Evolutionary conservation across 2,329 filamentous ascomycete species (phyloP).

Genomic region (Penicillium sp.): DNA sequence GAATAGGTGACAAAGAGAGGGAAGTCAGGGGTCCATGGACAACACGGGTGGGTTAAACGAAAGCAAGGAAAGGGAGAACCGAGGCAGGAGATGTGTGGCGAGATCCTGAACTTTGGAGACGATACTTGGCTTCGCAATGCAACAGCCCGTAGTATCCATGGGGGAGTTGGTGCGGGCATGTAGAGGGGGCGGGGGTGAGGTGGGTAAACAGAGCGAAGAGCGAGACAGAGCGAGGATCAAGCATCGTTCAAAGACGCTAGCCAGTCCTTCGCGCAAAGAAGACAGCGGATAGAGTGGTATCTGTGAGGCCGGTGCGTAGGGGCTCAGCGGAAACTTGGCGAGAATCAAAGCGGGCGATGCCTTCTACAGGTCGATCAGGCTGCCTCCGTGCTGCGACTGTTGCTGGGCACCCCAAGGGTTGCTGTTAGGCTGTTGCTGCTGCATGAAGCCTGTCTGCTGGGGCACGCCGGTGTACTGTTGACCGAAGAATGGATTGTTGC

Average conservation of each 20-base stretch:
- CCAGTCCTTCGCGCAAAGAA: too few species aligned
- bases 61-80: not conserved
- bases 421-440: slow-evolving; percentile 46
- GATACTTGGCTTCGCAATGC: slow-evolving; percentile 10
- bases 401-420: slow-evolving; percentile 58
- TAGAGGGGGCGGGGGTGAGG: not conserved
- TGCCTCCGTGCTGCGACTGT: slow-evolving; percentile 51
- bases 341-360: not conserved
- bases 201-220: slow-evolving; percentile 5
- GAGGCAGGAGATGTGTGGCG: not conserved
- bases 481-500: slow-evolving; percentile 85
- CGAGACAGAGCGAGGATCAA: not conserved
- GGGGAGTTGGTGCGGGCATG: not conserved
- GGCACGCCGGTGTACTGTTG: slow-evolving; percentile 73
- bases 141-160: slow-evolving; percentile 5
- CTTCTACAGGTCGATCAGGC: slow-evolving; percentile 59
- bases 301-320: slow-evolving; percentile 1
- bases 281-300: too few species aligned
- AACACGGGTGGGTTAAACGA: not conserved
- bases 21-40: slow-evolving; percentile 1
- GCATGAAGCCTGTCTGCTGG: slow-evolving; percentile 46
- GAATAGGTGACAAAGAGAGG: slow-evolving; percentile 1
- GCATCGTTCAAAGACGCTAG: not conserved
- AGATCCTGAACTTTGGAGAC: not conserved
- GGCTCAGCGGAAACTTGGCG: not conserved